Evolutionary conservation across 1,139 yeast species (phyloP).

Genomic region (Arxiozyma heterogenica): DNA sequence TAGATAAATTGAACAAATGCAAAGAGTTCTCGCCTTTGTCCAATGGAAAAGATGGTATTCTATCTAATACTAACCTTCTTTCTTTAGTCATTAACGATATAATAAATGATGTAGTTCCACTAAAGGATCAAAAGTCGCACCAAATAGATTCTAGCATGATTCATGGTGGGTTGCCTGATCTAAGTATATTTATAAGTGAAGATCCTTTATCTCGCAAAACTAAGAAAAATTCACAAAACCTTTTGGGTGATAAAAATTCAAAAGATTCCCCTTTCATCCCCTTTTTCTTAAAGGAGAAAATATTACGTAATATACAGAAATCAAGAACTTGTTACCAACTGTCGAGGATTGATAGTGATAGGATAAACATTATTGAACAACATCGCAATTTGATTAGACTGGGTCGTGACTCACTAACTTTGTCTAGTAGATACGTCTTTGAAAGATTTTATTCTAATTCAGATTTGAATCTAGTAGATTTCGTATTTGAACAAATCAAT

Average conservation of each 20-base stretch:
- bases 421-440: slow-evolving; percentile 50
- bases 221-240: background rate
- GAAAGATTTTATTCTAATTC: slow-evolving; percentile 44
- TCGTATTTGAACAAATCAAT: slow-evolving; percentile 44
- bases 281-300: slow-evolving; percentile 27
- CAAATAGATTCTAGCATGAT: slow-evolving; percentile 38
- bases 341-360: background rate
- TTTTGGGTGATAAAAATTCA: background rate
- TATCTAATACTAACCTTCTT: background rate
- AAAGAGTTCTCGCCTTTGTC: background rate
- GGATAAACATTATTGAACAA: background rate
- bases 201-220: background rate
- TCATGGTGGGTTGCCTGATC: slow-evolving; percentile 1
- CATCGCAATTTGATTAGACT: slow-evolving; percentile 39
- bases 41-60: no score
- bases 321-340: slow-evolving; percentile 45
- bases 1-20: no score
- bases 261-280: slow-evolving; percentile 14
- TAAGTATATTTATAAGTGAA: slow-evolving; percentile 1
- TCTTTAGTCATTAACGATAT: slow-evolving; percentile 12
- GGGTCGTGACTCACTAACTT: slow-evolving; percentile 46
- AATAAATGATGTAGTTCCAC: slow-evolving; percentile 22
- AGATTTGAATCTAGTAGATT: slow-evolving; percentile 41
- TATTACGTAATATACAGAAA: slow-evolving; percentile 44
- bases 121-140: slow-evolving; percentile 26